These are phyloP conservation scores for Stachybotrys chartarum DNA, from an alignment of 2,329 filamentous ascomycete genomes.

Conservation along the genomic window DNA sequence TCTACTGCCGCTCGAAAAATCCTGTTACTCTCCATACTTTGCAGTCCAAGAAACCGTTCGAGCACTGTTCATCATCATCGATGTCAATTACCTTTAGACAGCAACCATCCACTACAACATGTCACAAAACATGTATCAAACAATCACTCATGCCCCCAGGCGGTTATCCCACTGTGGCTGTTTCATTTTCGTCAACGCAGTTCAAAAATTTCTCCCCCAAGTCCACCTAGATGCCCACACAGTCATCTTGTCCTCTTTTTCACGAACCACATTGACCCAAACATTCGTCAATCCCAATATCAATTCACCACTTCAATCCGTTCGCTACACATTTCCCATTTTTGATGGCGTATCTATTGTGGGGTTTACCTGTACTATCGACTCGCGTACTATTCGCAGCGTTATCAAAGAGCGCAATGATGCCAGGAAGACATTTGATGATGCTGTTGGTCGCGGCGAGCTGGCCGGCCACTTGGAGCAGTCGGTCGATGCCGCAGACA, in stretches of 20 bases:
- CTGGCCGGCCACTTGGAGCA: conserved; percentile 61
- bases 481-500: conserved; percentile 50
- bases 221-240: conserved; percentile 50
- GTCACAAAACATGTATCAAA: no score
- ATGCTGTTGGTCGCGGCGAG: conserved; percentile 51
- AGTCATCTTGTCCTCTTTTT: conserved; percentile 50
- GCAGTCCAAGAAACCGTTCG: no score
- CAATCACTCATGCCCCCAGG: neutral
- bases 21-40: no score
- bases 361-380: conserved; percentile 58
- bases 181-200: conserved; percentile 17
- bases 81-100: no score
- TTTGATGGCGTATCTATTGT: conserved; percentile 67
- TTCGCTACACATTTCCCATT: conserved; percentile 62
- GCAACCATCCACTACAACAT: no score
- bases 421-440: conserved; percentile 52
- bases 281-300: conserved; percentile 53
- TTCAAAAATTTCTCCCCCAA: conserved; percentile 46
- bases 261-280: conserved; percentile 42
- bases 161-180: conserved; percentile 22
- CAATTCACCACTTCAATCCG: conserved; percentile 27
- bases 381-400: conserved; percentile 51
- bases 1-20: no score
- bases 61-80: no score
- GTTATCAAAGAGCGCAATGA: conserved; percentile 59